Evolutionary conservation across 768 basidiomycete species (phyloP).

Genomic region (Boletus rufocinnamomeus): DNA sequence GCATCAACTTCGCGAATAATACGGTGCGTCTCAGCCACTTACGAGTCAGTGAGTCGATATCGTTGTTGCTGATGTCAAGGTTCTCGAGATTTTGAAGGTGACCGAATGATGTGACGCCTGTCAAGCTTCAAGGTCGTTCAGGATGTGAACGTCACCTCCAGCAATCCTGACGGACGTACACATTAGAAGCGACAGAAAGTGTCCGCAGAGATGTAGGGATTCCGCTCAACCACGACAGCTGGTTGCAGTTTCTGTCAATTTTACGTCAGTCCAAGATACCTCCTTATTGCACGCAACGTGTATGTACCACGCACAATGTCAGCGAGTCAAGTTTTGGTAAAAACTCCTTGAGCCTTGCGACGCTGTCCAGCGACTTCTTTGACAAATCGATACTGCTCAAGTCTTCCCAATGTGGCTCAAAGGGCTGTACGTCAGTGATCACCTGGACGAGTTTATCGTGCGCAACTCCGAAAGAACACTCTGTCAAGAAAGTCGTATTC

Average conservation of each 20-base stretch:
- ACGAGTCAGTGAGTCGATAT: conserved; percentile 87
- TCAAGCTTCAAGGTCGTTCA: conserved; percentile 56
- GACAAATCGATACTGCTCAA: conserved; percentile 72
- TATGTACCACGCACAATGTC: conserved; percentile 60
- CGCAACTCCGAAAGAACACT: conserved; percentile 95
- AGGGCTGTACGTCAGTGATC: conserved; percentile 93
- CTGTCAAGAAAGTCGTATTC: conserved; percentile 82
- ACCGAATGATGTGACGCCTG: conserved; percentile 82
- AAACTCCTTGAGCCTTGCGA: conserved; percentile 83
- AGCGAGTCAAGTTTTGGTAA: conserved; percentile 76
- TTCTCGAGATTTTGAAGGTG: conserved; percentile 85
- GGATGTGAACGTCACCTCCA: conserved; percentile 14
- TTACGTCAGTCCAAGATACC: conserved; percentile 19
- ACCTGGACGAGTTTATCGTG: conserved; percentile 88
- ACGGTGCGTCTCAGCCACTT: conserved; percentile 37
- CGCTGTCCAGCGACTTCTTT: conserved; percentile 59
- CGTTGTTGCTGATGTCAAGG: conserved; percentile 89
- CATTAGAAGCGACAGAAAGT: conserved; percentile 74
- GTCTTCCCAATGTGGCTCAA: conserved; percentile 92
- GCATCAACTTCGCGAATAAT: background rate
- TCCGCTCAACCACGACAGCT: conserved; percentile 79
- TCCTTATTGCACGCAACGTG: conserved; percentile 5
- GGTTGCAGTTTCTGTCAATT: conserved; percentile 63
- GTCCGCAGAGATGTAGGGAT: conserved; percentile 71
- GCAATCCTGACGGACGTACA: conserved; percentile 42